phyloP scores from a whole-genome alignment of 257 asterid genomes.

The Henckelia pumila region DNA sequence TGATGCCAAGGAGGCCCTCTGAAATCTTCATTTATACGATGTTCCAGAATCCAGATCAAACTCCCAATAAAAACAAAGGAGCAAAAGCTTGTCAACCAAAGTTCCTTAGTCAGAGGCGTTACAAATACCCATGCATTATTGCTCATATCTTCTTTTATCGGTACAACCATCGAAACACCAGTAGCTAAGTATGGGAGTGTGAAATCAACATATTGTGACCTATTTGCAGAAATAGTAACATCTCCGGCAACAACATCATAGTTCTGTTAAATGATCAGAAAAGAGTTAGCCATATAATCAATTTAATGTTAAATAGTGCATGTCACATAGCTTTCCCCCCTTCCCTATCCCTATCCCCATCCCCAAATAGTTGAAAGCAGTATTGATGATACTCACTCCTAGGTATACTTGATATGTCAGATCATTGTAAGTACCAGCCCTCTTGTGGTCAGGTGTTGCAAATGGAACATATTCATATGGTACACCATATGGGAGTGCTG shows the following conservation, averaged over 20 bases:
- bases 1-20: slow-evolving; percentile 5
- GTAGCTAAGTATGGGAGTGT: neutral
- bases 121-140: slow-evolving; percentile 4
- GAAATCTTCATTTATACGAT: slow-evolving; percentile 13
- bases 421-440: slow-evolving; percentile 14
- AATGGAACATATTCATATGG: slow-evolving; percentile 5
- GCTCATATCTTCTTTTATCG: slow-evolving; percentile 8
- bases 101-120: slow-evolving; percentile 3
- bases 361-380: neutral
- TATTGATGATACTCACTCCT: neutral
- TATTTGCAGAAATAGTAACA: slow-evolving; percentile 19
- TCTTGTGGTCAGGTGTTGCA: neutral
- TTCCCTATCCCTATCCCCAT: no score
- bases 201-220: slow-evolving; percentile 17
- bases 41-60: slow-evolving; percentile 18
- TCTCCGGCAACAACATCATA: slow-evolving; percentile 22
- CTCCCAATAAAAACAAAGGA: slow-evolving; percentile 10
- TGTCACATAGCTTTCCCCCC: no score
- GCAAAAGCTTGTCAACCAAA: slow-evolving; percentile 6
- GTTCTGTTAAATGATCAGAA: neutral
- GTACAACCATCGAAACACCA: neutral
- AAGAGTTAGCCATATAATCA: neutral
- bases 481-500: slow-evolving; percentile 6
- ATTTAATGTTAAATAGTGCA: no score
- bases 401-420: slow-evolving; percentile 14